Evolutionary conservation across 1,284 basidiomycete genomes (phyloP).

Genomic region (Pterula multifida): DNA sequence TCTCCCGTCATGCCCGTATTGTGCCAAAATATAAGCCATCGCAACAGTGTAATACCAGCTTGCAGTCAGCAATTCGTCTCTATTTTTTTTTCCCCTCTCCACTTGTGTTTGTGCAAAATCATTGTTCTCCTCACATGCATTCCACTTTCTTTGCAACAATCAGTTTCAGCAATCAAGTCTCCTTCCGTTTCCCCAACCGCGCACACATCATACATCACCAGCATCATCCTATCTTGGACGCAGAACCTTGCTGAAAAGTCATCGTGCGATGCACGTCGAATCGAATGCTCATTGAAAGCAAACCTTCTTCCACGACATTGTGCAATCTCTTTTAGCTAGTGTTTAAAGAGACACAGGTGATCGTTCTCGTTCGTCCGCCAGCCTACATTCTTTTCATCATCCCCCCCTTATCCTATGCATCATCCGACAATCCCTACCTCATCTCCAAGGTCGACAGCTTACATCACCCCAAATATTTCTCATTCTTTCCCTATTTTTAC

Average conservation of each 20-base stretch:
- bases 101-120: slow-evolving; percentile 69
- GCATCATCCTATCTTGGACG: slow-evolving; percentile 13
- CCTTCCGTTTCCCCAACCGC: slow-evolving; percentile 51
- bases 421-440: neutral
- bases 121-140: slow-evolving; percentile 41
- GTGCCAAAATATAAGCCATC: slow-evolving; percentile 1
- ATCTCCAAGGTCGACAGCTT: neutral
- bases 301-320: neutral
- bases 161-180: slow-evolving; percentile 16
- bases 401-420: neutral
- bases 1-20: neutral
- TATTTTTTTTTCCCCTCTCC: slow-evolving; percentile 28
- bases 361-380: neutral
- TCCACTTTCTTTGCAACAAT: slow-evolving; percentile 42
- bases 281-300: neutral
- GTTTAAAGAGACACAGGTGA: neutral
- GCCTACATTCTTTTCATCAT: neutral
- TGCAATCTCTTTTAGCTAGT: neutral
- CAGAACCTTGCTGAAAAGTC: neutral
- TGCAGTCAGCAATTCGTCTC: slow-evolving; percentile 19
- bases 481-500: slow-evolving; percentile 15
- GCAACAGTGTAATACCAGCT: slow-evolving; percentile 1
- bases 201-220: slow-evolving; percentile 35
- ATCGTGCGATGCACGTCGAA: neutral
- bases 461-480: neutral